Conservation (phyloP, 352 stramenopile genomes). For the Phytophthora agathidicida region DNA sequence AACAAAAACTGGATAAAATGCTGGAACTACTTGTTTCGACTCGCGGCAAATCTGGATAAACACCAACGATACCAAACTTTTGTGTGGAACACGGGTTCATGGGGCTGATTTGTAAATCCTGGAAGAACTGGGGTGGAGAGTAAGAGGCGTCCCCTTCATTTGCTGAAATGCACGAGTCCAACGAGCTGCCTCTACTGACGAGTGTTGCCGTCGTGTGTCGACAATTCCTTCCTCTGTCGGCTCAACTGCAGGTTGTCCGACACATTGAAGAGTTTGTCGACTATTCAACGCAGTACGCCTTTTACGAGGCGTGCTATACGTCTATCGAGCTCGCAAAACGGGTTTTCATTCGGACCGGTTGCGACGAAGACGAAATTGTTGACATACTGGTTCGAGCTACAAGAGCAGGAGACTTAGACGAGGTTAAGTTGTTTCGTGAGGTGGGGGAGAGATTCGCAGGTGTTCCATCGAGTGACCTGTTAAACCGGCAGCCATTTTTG, state of each 20-base stretch:
- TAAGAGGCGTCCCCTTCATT: no score
- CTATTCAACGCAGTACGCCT: neutral
- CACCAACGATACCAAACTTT: no score
- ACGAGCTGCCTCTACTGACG: neutral
- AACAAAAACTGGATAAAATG: no score
- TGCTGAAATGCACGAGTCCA: no score
- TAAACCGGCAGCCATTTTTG: no score
- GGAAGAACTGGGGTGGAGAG: no score
- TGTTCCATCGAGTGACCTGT: neutral
- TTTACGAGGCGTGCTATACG: neutral
- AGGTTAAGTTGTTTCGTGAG: neutral
- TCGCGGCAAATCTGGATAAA: no score
- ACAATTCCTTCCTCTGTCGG: neutral
- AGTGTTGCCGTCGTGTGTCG: neutral
- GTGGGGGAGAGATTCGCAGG: neutral
- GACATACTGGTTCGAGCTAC: neutral
- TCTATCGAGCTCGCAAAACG: neutral
- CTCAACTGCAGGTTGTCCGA: neutral
- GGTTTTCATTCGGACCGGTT: neutral
- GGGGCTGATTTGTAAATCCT: no score
- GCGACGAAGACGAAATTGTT: neutral
- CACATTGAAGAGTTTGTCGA: neutral
- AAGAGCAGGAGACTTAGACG: no score
- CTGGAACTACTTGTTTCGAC: no score
- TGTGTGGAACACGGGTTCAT: no score